Evolutionary conservation across 2,329 filamentous ascomycete species (phyloP).

Genomic region (Laburnicola sp.): DNA sequence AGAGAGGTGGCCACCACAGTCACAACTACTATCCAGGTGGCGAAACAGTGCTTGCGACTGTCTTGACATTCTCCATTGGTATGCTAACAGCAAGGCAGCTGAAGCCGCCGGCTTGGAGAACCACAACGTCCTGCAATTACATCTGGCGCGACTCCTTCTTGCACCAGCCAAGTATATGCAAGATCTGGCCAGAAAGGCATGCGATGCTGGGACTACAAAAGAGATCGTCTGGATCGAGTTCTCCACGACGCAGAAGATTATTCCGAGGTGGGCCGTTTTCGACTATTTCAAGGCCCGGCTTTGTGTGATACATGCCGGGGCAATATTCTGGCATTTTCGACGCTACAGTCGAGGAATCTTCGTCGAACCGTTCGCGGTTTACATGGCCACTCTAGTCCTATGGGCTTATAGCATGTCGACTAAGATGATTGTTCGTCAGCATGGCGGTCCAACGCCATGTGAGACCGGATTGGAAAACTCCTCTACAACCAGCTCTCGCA

Average conservation of each 20-base stretch:
- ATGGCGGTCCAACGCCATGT: too few relatives aligned
- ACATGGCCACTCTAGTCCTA: constrained; percentile 52
- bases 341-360: constrained; percentile 55
- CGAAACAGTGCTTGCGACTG: constrained; percentile 52
- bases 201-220: constrained; percentile 32
- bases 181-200: constrained; percentile 39
- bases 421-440: not conserved
- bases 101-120: constrained; percentile 57
- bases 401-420: constrained; percentile 51
- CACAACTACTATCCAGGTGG: constrained; percentile 54
- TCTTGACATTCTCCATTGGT: constrained; percentile 62
- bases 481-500: constrained; percentile 1
- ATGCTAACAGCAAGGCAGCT: constrained; percentile 57
- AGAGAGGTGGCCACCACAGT: constrained; percentile 50
- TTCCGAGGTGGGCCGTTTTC: constrained; percentile 46
- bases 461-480: too few relatives aligned
- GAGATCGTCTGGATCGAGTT: too few relatives aligned
- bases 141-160: constrained; percentile 57
- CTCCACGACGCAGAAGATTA: too few relatives aligned
- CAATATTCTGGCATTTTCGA: constrained; percentile 57
- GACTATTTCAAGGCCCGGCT: constrained; percentile 62
- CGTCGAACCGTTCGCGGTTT: constrained; percentile 52
- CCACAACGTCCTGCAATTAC: constrained; percentile 59
- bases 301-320: constrained; percentile 58
- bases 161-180: constrained; percentile 54